Evolutionary conservation across 495 filamentous ascomycete species (phyloP).

Genomic region (Lophium mytilinum): DNA sequence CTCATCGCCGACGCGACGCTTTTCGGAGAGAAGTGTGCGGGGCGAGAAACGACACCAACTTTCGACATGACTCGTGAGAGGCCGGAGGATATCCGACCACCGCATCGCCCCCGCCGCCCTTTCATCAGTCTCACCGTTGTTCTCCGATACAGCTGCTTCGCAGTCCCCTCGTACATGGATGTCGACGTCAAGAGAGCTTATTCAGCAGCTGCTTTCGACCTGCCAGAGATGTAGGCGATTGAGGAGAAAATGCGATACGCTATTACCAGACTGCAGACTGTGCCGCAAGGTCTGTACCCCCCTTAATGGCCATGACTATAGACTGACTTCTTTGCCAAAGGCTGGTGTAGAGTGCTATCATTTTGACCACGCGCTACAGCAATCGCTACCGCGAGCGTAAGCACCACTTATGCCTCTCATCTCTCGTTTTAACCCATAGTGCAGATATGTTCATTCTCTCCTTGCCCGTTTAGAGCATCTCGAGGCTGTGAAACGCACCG

Average conservation of each 20-base stretch:
- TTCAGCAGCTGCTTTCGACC: slow-evolving; percentile 1
- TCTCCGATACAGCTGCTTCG: too few species aligned
- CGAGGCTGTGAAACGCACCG: neutral
- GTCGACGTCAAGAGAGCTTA: slow-evolving; percentile 3
- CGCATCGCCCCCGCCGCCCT: too few species aligned
- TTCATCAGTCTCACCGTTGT: too few species aligned
- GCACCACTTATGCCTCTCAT: neutral
- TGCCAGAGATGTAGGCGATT: slow-evolving; percentile 8
- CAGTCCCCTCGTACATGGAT: too few species aligned
- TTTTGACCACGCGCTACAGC: slow-evolving; percentile 9
- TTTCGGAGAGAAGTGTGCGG: too few species aligned
- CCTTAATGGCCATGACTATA: too few species aligned
- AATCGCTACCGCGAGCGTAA: slow-evolving; percentile 7
- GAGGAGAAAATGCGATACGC: slow-evolving; percentile 10
- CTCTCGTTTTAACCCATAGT: neutral
- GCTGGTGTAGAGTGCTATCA: slow-evolving; percentile 4
- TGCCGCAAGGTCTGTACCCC: neutral
- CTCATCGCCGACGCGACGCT: too few species aligned
- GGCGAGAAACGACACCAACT: too few species aligned
- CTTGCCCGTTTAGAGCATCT: slow-evolving; percentile 4
- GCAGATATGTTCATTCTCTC: slow-evolving; percentile 4
- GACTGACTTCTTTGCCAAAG: neutral
- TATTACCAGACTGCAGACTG: slow-evolving; percentile 4
- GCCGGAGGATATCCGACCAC: too few species aligned
- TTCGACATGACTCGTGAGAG: too few species aligned